These are phyloP conservation scores for Vachellia collinsii DNA, from an alignment of 306 rosid genomes.

Conservation along the genomic window DNA sequence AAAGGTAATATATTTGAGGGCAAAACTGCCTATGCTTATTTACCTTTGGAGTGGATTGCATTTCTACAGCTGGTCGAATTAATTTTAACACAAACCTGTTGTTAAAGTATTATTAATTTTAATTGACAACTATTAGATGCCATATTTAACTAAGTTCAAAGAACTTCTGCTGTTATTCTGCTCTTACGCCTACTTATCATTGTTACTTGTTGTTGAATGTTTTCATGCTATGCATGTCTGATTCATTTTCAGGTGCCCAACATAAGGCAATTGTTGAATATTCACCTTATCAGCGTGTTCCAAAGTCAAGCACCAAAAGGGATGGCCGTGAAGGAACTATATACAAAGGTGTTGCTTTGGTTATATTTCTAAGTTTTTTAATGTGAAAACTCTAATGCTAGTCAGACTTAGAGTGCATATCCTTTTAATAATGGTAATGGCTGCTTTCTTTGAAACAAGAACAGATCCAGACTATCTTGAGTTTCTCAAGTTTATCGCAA, in stretches of 20 bases:
- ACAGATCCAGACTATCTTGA: conserved; percentile 94
- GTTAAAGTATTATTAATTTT: not conserved
- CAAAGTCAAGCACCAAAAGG: conserved; percentile 57
- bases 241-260: conserved; percentile 65
- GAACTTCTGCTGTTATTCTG: not conserved
- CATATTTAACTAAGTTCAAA: not conserved
- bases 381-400: conserved; percentile 2
- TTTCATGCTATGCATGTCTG: conserved; percentile 10
- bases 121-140: conserved; percentile 3
- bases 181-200: not conserved
- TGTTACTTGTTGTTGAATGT: not conserved
- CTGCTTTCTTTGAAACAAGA: conserved; percentile 21
- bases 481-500: conserved; percentile 84
- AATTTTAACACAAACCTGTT: not conserved
- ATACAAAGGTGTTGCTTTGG: conserved; percentile 62
- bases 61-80: not conserved
- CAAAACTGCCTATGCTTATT: not conserved
- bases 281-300: conserved; percentile 92
- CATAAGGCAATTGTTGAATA: conserved; percentile 84
- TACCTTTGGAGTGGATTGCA: conserved; percentile 10
- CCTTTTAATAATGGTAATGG: conserved; percentile 20
- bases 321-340: conserved; percentile 96
- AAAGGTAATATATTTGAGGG: conserved; percentile 56
- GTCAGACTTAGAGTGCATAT: not conserved
- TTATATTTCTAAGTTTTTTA: not conserved